phyloP scores from a whole-genome alignment of 768 basidiomycete genomes.

The Lepiota brunneoincarnata region DNA sequence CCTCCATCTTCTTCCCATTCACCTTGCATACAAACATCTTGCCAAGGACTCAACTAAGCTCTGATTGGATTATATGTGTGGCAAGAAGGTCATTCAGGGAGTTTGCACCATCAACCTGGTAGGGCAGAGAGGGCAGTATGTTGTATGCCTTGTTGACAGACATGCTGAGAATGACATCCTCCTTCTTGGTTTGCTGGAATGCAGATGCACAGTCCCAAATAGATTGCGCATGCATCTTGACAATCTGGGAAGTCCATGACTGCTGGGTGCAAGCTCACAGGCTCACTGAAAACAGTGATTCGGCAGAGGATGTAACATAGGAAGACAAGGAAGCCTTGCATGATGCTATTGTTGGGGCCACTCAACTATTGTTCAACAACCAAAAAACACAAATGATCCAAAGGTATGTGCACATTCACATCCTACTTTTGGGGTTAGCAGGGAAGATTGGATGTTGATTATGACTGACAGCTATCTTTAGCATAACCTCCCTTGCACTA shows the following conservation, averaged over 20 bases:
- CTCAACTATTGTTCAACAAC: constrained; percentile 22
- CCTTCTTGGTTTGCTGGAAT: background rate
- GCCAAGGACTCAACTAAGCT: constrained; percentile 51
- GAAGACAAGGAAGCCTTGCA: constrained; percentile 11
- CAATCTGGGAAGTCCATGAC: constrained; percentile 20
- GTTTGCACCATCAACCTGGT: background rate
- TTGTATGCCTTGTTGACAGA: constrained; percentile 48
- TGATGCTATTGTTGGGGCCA: constrained; percentile 20
- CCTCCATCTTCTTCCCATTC: constrained; percentile 34
- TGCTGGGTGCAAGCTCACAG: constrained; percentile 20
- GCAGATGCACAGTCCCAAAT: constrained; percentile 29
- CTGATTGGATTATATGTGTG: constrained; percentile 43
- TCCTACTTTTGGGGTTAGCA: too few relatives aligned
- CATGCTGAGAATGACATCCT: constrained; percentile 23
- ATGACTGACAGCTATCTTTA: background rate
- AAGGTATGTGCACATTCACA: constrained; percentile 17
- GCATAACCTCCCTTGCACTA: constrained; percentile 11
- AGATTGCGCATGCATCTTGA: constrained; percentile 36
- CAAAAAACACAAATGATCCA: constrained; percentile 9
- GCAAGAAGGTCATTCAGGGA: constrained; percentile 47
- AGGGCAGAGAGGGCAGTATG: background rate
- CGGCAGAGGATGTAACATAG: constrained; percentile 1
- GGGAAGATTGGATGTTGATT: background rate
- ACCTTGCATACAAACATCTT: constrained; percentile 45
- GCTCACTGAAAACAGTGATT: background rate